Evolutionary conservation across 148 eudicot species (phyloP), one percentile per base, ranked within the genome.

Genomic region (Salicornia ramosissima): DNA sequence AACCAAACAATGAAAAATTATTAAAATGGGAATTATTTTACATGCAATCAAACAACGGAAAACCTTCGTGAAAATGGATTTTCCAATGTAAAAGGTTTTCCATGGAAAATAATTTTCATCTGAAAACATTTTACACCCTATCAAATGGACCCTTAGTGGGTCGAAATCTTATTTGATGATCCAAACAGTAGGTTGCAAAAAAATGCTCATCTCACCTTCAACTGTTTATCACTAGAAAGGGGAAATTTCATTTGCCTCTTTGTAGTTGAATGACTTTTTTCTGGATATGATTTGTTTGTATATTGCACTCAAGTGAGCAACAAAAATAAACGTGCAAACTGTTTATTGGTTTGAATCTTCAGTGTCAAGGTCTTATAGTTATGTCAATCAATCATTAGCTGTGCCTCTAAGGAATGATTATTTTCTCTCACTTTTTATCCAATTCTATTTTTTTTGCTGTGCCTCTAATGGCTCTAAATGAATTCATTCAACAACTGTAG

Each of bases 401-500:
- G 1, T 46, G 16, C 16, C 3, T 46, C 53, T 49, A 14, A 5
- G 1, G 6, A 14, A 1, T 49, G 22, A 49, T 49, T 15, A 2
- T 19, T 33, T 15, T 2, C 25, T 2, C 25, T 34, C 33, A 28
- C 19, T 33, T 19, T 36, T 24, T 29, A 4, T 28, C 21, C n/a
- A 28, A 11, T 28, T 57, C 21, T 12, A 28, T 14, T 34, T 13
- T 57, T 29, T 25, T 60, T 26, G 34, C 50, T 33, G 6, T 33
- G 19, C n/a, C n/a, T n/a, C n/a, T n/a, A n/a, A n/a, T 62, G 68
- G 22, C 46, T 31, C 18, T 40, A 10, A 47, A 52, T 40, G 60
- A 43, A 33, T 42, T n/a, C 30, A 19, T 19, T 52, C 14, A 50
- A 61, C 57, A 7, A 51, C 52, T 83, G 79, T 77, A 87, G 97